Base-by-base conservation (phyloP, 2,329 filamentous ascomycete species). In the Xylariaceae sp. region DNA sequence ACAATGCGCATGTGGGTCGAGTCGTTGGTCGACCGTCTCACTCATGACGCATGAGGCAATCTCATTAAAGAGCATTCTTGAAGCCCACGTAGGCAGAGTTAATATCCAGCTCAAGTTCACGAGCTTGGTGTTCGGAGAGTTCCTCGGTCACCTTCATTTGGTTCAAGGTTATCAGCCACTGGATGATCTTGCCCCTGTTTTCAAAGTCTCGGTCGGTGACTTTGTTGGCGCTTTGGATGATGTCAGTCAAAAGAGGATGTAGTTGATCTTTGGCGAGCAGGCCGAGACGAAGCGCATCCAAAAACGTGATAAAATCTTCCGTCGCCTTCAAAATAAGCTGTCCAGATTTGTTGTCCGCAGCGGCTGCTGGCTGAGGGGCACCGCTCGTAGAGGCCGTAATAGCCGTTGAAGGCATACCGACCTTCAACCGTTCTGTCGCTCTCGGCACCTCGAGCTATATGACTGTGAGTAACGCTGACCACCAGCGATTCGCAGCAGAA, bases 61-160 rank as follows among this genome's bases (percentile, higher is more conserved):
- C 27, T 39, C 40, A 27, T 51, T 32, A 60, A 40, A 95, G 74
- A 3, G 85, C 90, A 50, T 80, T 83, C 72, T 96, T 95, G 72
- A 97, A 97, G 1, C 92, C 92, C 65, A 92, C 86, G 68, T 97
- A 97, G 41, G 92, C 92, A 67, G 89, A 86, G 68, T 96, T 90
- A 67, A 97, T 95, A 70, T 97, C 92, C 70, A 96, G 84, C 62
- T 94, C 88, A 63, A 97, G 75, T 71, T 99, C 91, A 54, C 92
- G 79, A 4, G 88, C 88, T 73, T 96, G 90, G 55, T 92, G 86
- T 65, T 95, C 88, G 63, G 81, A 86, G 63, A 99, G 72, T 70
- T 96, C 91, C 66, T 97, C 91, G 1, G 90, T 91, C 6, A 91
- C 94, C 68, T 89, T 89, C 94, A 99, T 97, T 73, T 96, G 91